These are phyloP conservation scores for Phytophthora rubi DNA, from an alignment of 352 stramenopile genomes.

Conservation along the genomic window DNA sequence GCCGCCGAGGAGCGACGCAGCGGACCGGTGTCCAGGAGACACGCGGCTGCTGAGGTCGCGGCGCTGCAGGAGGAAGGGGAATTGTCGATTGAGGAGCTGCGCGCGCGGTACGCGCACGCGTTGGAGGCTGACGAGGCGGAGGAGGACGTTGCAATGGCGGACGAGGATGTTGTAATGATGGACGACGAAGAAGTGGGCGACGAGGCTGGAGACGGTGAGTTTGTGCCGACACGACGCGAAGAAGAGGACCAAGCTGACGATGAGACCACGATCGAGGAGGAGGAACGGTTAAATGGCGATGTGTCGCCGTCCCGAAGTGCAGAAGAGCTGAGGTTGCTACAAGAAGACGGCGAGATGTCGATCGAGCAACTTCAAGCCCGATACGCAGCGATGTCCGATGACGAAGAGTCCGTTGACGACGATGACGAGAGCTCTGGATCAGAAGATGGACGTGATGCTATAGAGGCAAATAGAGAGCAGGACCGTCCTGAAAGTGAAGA, in stretches of 20 bases:
- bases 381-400: constrained; percentile 41
- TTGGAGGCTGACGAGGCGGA: constrained; percentile 13
- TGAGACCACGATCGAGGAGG: constrained; percentile 91
- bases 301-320: constrained; percentile 48
- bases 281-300: constrained; percentile 63
- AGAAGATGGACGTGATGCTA: constrained; percentile 8
- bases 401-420: constrained; percentile 8
- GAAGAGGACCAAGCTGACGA: constrained; percentile 75
- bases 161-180: constrained; percentile 10
- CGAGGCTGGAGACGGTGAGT: constrained; percentile 30
- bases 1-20: constrained; percentile 70
- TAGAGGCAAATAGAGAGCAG: constrained; percentile 13
- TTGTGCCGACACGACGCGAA: constrained; percentile 25
- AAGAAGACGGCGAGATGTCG: constrained; percentile 93
- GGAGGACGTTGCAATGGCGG: background rate
- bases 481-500: constrained; percentile 4
- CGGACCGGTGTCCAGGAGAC: constrained; percentile 36
- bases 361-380: constrained; percentile 83
- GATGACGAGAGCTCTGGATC: background rate
- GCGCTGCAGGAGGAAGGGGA: constrained; percentile 90
- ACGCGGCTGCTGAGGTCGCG: constrained; percentile 78
- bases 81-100: constrained; percentile 91
- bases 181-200: constrained; percentile 18
- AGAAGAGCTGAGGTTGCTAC: constrained; percentile 89
- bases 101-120: constrained; percentile 49